A percentile compares a stretch with the other conserved stretches of the same genome.
Conservation (phyloP, 768 basidiomycete genomes). For the Amanita rimosa region DNA sequence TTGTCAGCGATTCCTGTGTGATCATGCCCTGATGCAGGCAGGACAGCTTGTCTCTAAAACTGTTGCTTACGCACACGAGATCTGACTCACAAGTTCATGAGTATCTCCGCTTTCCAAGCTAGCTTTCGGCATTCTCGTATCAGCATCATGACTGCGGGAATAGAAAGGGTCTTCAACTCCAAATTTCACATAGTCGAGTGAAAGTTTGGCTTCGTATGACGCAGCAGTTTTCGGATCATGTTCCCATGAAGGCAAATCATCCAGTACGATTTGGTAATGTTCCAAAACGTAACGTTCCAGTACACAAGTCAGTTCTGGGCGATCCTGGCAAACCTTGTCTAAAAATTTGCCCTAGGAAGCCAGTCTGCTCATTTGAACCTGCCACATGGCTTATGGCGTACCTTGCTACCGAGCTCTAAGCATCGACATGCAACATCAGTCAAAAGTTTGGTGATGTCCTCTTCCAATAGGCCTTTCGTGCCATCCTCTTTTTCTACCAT, state of each 20-base stretch:
- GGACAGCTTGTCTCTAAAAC: not conserved
- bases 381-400: constrained; percentile 12
- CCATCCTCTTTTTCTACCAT: constrained; percentile 23
- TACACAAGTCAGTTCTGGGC: constrained; percentile 27
- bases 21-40: constrained; percentile 41
- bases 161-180: constrained; percentile 18
- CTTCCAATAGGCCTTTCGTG: constrained; percentile 28
- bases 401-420: constrained; percentile 53
- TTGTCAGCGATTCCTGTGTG: constrained; percentile 59
- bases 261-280: constrained; percentile 39
- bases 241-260: constrained; percentile 44
- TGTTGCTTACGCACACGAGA: not conserved
- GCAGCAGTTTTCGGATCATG: constrained; percentile 29
- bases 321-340: constrained; percentile 39
- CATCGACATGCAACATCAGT: constrained; percentile 50
- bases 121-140: not conserved
- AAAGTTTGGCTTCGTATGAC: constrained; percentile 39
- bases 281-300: constrained; percentile 36
- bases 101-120: not conserved
- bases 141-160: constrained; percentile 10
- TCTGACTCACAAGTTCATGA: constrained; percentile 2
- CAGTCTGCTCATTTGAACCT: not conserved
- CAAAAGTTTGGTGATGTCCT: constrained; percentile 35
- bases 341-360: constrained; percentile 50
- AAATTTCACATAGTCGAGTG: constrained; percentile 35